phyloP scores from a whole-genome alignment of 305 asterid species.

The Solanum chacoense region DNA sequence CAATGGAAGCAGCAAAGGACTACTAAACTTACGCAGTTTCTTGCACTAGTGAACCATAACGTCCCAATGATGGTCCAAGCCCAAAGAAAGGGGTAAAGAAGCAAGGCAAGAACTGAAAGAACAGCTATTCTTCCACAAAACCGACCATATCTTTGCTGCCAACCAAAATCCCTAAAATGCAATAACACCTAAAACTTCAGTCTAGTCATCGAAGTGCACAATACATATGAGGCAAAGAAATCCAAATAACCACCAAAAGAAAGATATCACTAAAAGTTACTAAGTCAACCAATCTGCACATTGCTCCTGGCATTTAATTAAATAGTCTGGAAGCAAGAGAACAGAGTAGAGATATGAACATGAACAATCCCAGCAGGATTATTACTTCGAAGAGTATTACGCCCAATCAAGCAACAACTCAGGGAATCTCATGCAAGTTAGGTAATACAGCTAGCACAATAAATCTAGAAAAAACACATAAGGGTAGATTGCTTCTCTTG shows the following conservation, averaged over 20 bases:
- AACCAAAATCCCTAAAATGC: conserved; percentile 66
- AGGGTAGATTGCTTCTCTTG: background rate
- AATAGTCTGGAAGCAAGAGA: background rate
- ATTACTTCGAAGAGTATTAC: background rate
- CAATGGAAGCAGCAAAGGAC: background rate
- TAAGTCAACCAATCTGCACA: background rate
- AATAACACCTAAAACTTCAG: background rate
- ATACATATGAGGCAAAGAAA: too few relatives aligned
- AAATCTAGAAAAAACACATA: background rate
- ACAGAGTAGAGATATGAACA: background rate
- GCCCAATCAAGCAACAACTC: background rate
- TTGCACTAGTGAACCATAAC: conserved; percentile 65
- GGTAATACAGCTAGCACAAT: background rate
- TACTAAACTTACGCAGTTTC: conserved; percentile 44
- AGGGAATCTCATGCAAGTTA: background rate
- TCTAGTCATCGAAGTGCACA: background rate
- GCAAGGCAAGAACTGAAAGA: conserved; percentile 51
- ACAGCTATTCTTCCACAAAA: conserved; percentile 74
- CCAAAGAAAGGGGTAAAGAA: conserved; percentile 76
- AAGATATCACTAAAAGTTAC: background rate
- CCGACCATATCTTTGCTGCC: conserved; percentile 73
- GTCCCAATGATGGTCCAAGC: conserved; percentile 76
- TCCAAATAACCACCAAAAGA: background rate
- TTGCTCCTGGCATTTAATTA: background rate
- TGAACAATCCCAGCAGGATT: background rate